These are phyloP conservation scores for Annulohypoxylon moriforme DNA, from an alignment of 495 filamentous ascomycete genomes.

Conservation along the genomic window DNA sequence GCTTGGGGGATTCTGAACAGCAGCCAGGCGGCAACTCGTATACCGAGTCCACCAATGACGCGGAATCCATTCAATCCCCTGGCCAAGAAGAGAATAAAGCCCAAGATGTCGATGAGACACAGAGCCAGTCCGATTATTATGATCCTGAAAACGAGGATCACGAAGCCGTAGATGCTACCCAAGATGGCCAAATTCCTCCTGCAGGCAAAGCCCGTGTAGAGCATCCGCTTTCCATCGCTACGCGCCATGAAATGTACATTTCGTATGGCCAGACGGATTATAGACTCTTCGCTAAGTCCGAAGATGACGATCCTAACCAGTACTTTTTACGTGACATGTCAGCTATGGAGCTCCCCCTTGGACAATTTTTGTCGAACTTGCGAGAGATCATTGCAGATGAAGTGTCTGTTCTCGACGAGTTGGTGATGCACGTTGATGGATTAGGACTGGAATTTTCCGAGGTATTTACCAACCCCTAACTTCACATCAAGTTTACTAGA, in stretches of 20 bases:
- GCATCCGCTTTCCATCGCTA: slow-evolving; percentile 37
- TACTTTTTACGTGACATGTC: slow-evolving; percentile 79
- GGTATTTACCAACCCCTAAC: slow-evolving; percentile 58
- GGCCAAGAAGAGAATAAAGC: slow-evolving; percentile 26
- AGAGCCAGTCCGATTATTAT: background rate
- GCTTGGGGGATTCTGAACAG: slow-evolving; percentile 55
- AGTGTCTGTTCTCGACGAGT: slow-evolving; percentile 72
- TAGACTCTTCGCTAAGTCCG: slow-evolving; percentile 73
- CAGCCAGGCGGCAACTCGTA: slow-evolving; percentile 55
- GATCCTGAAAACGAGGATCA: slow-evolving; percentile 8
- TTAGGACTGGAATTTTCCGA: slow-evolving; percentile 78
- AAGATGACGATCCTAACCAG: slow-evolving; percentile 72
- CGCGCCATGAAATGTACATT: slow-evolving; percentile 53
- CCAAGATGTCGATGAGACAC: slow-evolving; percentile 24
- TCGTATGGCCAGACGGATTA: slow-evolving; percentile 75
- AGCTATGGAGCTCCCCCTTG: slow-evolving; percentile 67
- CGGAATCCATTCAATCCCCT: slow-evolving; percentile 33
- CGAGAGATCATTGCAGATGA: slow-evolving; percentile 75
- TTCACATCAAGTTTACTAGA: background rate
- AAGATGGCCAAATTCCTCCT: slow-evolving; percentile 21
- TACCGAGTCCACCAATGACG: slow-evolving; percentile 47
- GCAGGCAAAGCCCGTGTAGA: slow-evolving; percentile 20
- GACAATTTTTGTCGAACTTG: slow-evolving; percentile 70
- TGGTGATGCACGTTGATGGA: slow-evolving; percentile 73
- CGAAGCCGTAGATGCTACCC: background rate